Percentiles rank a stretch among this genome's conserved stretches.
Conservation (phyloP, 495 filamentous ascomycete species). For the Penicillium riverlandense region DNA sequence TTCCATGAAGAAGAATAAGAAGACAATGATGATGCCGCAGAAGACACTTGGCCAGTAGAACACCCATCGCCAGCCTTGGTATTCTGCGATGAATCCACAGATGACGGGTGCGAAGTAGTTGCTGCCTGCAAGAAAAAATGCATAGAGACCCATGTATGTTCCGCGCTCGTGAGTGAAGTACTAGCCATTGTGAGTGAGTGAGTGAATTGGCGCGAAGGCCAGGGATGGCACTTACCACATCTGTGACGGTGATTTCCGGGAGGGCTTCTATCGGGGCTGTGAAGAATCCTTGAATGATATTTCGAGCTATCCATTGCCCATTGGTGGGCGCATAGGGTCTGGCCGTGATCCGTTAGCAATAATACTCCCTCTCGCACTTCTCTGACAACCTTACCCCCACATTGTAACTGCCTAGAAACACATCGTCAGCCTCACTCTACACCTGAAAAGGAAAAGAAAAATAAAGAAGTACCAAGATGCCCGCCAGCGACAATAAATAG, state of each 20-base stretch:
- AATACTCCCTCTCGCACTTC: not conserved
- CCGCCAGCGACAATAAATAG: conserved; percentile 52
- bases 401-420: conserved; percentile 23
- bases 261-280: conserved; percentile 58
- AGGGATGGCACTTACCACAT: conserved; percentile 35
- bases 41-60: conserved; percentile 62
- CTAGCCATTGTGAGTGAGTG: conserved; percentile 9
- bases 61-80: conserved; percentile 56
- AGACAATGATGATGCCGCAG: conserved; percentile 43
- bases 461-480: conserved; percentile 34
- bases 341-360: not conserved
- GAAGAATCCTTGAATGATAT: conserved; percentile 57
- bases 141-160: conserved; percentile 59
- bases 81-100: conserved; percentile 60
- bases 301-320: conserved; percentile 58
- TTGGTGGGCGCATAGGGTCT: conserved; percentile 39
- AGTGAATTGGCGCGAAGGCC: not conserved
- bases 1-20: conserved; percentile 64
- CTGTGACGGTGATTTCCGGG: conserved; percentile 53
- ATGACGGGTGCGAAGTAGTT: conserved; percentile 61
- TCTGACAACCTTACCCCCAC: conserved; percentile 27
- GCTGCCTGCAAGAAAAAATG: conserved; percentile 53
- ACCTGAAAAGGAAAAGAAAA: not conserved
- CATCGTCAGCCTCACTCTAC: not conserved
- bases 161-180: conserved; percentile 63